Conservation (phyloP, 176 grass and related monocot species). For the Oryza longistaminata region DNA sequence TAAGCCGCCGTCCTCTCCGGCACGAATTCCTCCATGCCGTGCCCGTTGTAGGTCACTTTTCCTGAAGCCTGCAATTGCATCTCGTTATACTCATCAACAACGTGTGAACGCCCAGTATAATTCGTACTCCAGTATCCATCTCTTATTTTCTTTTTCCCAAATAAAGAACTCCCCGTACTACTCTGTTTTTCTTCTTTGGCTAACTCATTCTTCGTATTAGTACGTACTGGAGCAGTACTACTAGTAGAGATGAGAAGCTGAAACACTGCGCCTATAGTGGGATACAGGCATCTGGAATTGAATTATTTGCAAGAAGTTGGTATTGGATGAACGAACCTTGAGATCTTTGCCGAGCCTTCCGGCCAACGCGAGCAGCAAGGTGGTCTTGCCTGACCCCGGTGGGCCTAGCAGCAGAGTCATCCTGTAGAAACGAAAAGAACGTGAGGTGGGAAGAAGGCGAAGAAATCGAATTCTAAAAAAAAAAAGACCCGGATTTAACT, state of each 20-base stretch:
- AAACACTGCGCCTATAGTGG: not conserved
- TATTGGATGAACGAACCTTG: constrained; percentile 45
- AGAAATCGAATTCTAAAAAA: not conserved
- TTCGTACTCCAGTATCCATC: not conserved
- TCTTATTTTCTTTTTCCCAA: not conserved
- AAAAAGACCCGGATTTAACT: not conserved
- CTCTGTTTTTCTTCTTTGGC: not conserved
- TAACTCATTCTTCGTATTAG: not conserved
- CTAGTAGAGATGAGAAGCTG: not conserved
- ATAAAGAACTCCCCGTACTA: not conserved
- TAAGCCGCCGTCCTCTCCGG: constrained; percentile 89
- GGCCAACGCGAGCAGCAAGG: constrained; percentile 77
- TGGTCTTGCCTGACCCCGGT: constrained; percentile 93
- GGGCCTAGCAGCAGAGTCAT: constrained; percentile 93
- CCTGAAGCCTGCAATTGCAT: constrained; percentile 53
- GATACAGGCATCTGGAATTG: not conserved
- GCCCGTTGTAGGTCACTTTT: constrained; percentile 86
- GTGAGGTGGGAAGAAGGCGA: constrained; percentile 32
- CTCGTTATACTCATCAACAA: not conserved
- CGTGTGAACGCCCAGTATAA: not conserved
- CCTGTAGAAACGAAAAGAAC: constrained; percentile 45
- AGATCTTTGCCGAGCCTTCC: constrained; percentile 76
- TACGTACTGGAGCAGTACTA: too few species aligned
- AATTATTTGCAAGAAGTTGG: not conserved
- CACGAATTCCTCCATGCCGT: constrained; percentile 84